Percentiles rank a stretch among this genome's conserved stretches.
Conservation (phyloP, 805 yeast genomes). For the Starmerella sp. region DNA sequence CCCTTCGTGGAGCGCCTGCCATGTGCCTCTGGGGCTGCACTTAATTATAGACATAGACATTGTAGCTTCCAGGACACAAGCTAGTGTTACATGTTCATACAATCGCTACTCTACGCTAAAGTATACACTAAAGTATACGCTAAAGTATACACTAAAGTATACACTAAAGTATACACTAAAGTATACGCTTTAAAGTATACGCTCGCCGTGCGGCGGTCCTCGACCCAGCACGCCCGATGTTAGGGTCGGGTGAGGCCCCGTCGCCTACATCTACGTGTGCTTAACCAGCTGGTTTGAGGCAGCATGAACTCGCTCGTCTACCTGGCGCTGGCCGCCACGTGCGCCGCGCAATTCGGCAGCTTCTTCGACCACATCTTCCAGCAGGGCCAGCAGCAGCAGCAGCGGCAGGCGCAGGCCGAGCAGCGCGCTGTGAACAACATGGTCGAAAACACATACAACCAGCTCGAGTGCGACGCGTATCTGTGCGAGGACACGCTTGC, state of each 20-base stretch:
- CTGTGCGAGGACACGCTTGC: constrained; percentile 72
- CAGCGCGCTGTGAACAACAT: constrained; percentile 5
- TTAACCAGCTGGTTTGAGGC: background rate
- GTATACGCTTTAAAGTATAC: too few species aligned
- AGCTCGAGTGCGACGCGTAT: constrained; percentile 47
- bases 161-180: too few species aligned
- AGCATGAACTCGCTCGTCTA: background rate
- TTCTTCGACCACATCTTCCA: constrained; percentile 34
- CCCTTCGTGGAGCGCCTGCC: too few species aligned
- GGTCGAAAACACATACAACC: constrained; percentile 19
- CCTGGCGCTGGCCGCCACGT: constrained; percentile 2
- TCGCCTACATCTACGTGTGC: background rate
- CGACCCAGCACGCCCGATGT: background rate
- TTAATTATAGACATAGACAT: too few species aligned
- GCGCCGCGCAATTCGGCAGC: constrained; percentile 33
- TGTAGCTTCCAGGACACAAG: too few species aligned
- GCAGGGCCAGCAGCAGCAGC: constrained; percentile 30
- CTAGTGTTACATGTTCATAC: too few species aligned
- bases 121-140: too few species aligned
- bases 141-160: too few species aligned
- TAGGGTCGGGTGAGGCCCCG: background rate
- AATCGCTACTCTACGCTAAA: too few species aligned
- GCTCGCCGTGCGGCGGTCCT: too few species aligned
- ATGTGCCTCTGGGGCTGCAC: too few species aligned
- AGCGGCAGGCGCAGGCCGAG: constrained; percentile 30